Evolutionary conservation across 305 asterid species (phyloP), one percentile per base, ranked within the genome.

Genomic region (Solanum hybrid): DNA sequence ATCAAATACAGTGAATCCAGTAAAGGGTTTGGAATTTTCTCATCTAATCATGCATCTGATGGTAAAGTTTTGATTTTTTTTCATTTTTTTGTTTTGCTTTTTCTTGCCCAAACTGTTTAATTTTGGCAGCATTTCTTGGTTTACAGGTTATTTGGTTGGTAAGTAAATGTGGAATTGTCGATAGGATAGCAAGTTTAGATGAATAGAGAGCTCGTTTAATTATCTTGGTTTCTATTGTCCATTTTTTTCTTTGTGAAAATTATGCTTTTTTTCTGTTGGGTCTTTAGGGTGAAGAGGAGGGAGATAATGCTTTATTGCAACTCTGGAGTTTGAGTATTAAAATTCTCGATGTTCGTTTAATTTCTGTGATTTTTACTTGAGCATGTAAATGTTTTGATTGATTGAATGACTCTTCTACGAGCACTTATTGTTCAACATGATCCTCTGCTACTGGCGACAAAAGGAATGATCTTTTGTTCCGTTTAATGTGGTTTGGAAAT

Each of bases 1-100:
- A 94, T 97, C 95, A 96, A 94, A 92, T 96, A 93, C 96, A 93
- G 94, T 92, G 91, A 91, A 91, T 94, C 97, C 46, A 94, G 34
- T 86, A 96, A 95, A 92, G 96, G 99, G 38, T 95, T 94, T 85
- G 98, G 99, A 79, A 90, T 97, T 75, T 97, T 94, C 92, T 88
- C 95, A 46, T 92, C 98, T 26, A 82, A 92, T 82, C 93, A 93
- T 36, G 91, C 78, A 31, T 81, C 93, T 86, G 93, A 96, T 89
- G 99, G 99, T 97, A 93, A 93, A 51, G 20, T 20, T 56, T 51
- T 71, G 8, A 0, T 69, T 84, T 27, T 16, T 32, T 32, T 32
- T 32, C 32, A 31, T 31, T 31, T 31, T 56, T 56, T 17, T 7
- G 10, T 7, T 20, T 56, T 56, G 24, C 24, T 20, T 56, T 56